Conservation (phyloP, 208 protist species). For the Trypanosoma brucei region DNA sequence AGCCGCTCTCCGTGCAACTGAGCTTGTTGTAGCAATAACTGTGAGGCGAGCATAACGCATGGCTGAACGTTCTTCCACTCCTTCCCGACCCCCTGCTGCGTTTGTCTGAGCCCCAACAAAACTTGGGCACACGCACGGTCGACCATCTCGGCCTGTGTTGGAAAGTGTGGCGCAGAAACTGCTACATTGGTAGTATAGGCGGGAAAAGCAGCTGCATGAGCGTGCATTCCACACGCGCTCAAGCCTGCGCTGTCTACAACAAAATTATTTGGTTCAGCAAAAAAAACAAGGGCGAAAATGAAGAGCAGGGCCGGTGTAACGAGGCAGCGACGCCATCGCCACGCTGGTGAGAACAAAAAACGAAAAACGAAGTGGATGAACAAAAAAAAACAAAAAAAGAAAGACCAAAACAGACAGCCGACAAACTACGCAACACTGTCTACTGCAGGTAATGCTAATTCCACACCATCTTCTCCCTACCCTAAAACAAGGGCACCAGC, state of each 20-base stretch:
- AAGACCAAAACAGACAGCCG: no score
- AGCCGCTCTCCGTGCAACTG: conserved; percentile 22
- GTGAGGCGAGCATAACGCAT: conserved; percentile 39
- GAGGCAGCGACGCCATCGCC: no score
- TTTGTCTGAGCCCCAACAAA: conserved; percentile 35
- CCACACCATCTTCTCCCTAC: no score
- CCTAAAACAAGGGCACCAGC: no score
- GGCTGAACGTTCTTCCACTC: conserved; percentile 74
- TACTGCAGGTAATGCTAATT: no score
- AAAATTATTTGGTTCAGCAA: neutral
- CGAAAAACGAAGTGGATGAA: no score
- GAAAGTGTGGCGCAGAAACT: neutral
- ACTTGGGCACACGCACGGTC: conserved; percentile 18
- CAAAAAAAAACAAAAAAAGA: no score
- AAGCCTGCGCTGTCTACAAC: neutral
- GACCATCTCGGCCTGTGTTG: neutral
- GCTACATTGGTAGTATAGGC: no score
- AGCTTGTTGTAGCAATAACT: conserved; percentile 16
- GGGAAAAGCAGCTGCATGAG: neutral
- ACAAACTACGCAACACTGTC: no score
- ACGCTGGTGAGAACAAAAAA: no score
- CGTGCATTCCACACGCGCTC: conserved; percentile 1
- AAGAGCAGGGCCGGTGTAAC: neutral
- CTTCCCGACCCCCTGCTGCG: conserved; percentile 36
- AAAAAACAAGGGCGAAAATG: conserved; percentile 21